Percentiles rank a stretch among this genome's conserved stretches.
phyloP scores from a whole-genome alignment of 495 filamentous ascomycete genomes.

The Thozetella sp. region DNA sequence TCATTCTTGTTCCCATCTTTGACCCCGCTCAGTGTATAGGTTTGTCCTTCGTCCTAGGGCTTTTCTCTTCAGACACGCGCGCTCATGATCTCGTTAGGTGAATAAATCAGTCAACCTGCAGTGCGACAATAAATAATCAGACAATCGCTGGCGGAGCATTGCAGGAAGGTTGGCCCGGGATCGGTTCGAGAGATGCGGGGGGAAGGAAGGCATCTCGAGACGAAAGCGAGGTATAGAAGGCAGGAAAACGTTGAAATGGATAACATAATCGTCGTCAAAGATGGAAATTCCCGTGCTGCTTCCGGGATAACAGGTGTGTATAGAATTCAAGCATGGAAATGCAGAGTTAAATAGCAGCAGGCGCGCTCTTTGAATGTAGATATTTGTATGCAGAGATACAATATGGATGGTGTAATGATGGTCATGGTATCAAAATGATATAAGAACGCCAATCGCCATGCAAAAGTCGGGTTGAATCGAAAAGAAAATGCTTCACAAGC shows the following conservation, averaged over 20 bases:
- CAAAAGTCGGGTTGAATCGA: slow-evolving; percentile 20
- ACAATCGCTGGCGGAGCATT: neutral
- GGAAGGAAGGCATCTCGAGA: too few relatives aligned
- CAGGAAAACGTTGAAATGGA: neutral
- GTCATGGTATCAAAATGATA: slow-evolving; percentile 16
- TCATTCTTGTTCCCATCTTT: neutral
- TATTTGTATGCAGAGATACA: slow-evolving; percentile 20
- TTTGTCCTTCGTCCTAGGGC: neutral
- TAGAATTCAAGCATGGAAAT: neutral
- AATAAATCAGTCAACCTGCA: neutral
- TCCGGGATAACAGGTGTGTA: neutral
- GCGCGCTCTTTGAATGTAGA: slow-evolving; percentile 1
- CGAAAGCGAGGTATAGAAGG: neutral
- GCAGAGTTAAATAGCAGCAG: neutral
- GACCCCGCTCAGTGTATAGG: neutral
- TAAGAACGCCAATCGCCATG: slow-evolving; percentile 20
- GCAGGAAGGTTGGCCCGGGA: too few relatives aligned
- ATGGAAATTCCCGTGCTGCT: neutral
- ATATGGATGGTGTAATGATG: slow-evolving; percentile 20
- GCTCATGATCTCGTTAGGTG: neutral
- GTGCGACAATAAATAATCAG: too few relatives aligned
- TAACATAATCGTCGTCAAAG: neutral
- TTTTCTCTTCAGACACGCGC: neutral
- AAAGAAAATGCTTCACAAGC: slow-evolving; percentile 5
- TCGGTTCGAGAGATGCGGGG: too few relatives aligned